These are phyloP conservation scores for Umbelopsis sp. DNA, from an alignment of 371 early-diverging fungal genomes.

Conservation along the genomic window DNA sequence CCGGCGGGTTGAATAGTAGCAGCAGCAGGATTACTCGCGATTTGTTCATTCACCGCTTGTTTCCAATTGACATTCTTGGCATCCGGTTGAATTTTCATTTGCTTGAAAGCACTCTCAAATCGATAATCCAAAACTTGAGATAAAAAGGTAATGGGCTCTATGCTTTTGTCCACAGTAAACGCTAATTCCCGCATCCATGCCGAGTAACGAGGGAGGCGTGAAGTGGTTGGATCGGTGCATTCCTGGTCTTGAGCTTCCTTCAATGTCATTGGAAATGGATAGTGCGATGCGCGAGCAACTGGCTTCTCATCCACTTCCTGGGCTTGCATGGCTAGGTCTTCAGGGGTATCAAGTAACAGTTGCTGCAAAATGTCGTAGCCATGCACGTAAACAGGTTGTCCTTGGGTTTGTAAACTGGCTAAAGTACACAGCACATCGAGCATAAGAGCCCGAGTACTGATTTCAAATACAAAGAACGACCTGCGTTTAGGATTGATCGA, in stretches of 20 bases:
- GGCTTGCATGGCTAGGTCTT: slow-evolving; percentile 23
- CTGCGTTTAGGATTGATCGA: slow-evolving; percentile 39
- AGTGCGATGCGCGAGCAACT: slow-evolving; percentile 18
- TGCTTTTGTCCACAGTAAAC: slow-evolving; percentile 46
- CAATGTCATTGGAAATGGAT: slow-evolving; percentile 48
- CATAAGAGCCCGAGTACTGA: slow-evolving; percentile 41
- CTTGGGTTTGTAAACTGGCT: slow-evolving; percentile 41
- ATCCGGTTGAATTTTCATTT: slow-evolving; percentile 34
- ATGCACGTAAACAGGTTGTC: slow-evolving; percentile 37
- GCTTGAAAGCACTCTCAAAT: slow-evolving; percentile 52
- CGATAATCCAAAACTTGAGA: slow-evolving; percentile 49
- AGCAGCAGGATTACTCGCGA: background rate
- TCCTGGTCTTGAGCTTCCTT: slow-evolving; percentile 44
- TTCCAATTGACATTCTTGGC: background rate
- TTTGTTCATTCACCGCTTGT: slow-evolving; percentile 7
- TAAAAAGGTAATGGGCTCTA: slow-evolving; percentile 53
- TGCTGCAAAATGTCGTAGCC: slow-evolving; percentile 54
- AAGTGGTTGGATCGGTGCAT: slow-evolving; percentile 21
- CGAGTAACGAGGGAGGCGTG: slow-evolving; percentile 44
- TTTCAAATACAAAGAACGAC: slow-evolving; percentile 42
- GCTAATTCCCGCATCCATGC: slow-evolving; percentile 58
- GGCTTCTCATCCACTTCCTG: slow-evolving; percentile 25
- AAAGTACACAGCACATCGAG: slow-evolving; percentile 47
- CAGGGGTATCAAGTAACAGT: slow-evolving; percentile 39
- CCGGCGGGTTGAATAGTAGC: slow-evolving; percentile 22